Evolutionary conservation across 1,284 basidiomycete species (phyloP).

Genomic region (Ceratobasidium sp.): DNA sequence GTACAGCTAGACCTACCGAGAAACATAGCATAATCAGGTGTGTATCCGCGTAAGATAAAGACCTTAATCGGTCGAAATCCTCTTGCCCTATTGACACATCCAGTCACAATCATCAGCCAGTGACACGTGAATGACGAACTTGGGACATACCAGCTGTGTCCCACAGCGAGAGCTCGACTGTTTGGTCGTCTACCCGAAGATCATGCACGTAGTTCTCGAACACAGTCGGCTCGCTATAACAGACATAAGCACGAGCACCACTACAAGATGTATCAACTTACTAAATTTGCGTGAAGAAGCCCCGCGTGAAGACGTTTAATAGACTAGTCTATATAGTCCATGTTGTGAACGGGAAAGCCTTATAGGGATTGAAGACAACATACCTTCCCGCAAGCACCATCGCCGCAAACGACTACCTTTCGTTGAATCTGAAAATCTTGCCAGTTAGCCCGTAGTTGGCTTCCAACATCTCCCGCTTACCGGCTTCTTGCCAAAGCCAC

Average conservation of each 20-base stretch:
- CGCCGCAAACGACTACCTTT: slow-evolving; percentile 89
- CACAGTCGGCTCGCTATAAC: slow-evolving; percentile 85
- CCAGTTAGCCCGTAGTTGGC: neutral
- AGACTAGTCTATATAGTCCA: slow-evolving; percentile 56
- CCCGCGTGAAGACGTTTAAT: slow-evolving; percentile 86
- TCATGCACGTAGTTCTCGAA: slow-evolving; percentile 96
- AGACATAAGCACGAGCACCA: neutral
- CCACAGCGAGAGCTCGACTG: slow-evolving; percentile 93
- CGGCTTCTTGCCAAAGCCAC: slow-evolving; percentile 43
- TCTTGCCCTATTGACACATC: slow-evolving; percentile 79
- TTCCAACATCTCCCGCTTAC: slow-evolving; percentile 17
- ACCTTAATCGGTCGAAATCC: slow-evolving; percentile 93
- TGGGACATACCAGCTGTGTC: slow-evolving; percentile 88
- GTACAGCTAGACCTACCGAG: slow-evolving; percentile 70
- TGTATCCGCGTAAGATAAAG: slow-evolving; percentile 94
- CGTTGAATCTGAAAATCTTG: slow-evolving; percentile 66
- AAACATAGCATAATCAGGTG: slow-evolving; percentile 96
- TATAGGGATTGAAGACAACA: slow-evolving; percentile 59
- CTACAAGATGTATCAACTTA: slow-evolving; percentile 60
- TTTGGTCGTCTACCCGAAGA: slow-evolving; percentile 83
- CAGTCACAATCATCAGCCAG: slow-evolving; percentile 2
- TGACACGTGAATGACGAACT: slow-evolving; percentile 38
- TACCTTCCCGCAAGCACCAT: slow-evolving; percentile 89
- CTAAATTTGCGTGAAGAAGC: slow-evolving; percentile 92
- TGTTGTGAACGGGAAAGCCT: slow-evolving; percentile 35